Base-by-base conservation (phyloP, 208 protist species). In the Trypanosoma cruzi region DNA sequence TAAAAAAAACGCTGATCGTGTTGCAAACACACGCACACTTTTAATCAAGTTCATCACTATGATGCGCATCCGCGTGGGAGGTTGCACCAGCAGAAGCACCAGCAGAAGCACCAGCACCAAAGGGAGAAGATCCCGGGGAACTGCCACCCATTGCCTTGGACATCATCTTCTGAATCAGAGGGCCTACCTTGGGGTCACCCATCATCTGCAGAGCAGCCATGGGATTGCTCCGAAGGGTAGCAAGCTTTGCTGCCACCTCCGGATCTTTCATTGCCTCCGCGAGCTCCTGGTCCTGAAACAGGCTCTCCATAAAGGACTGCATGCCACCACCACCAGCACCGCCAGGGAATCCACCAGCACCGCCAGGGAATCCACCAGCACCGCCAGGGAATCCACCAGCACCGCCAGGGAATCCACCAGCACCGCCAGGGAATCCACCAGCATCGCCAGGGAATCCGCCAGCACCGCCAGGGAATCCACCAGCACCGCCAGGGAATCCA, bases 111-210 rank as follows among this genome's bases (percentile, higher is more conserved):
- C 34, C 37, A 48, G n/a, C 63, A 69, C 42, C 69, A 70, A n/a
- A n/a, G n/a, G n/a, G n/a, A n/a, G 42, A 72, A 37, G 14, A 52
- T 20, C n/a, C n/a, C n/a, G 80, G 71, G 16, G 64, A 48, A 8
- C 80, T 73, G 0, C 77, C 63, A 22, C 79, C 81, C 83, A 86
- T 88, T 84, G 89, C 85, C 59, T 83, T 86, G 29, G 77, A 63
- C 81, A 92, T 90, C 7, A 94, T 72, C 62, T 89, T 90, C 65
- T 89, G 77, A n/a, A 94, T 74, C 48, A 94, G 54, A 18, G 83
- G 85, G 22, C 83, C 85, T 20, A 90, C 70, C 69, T 94, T 92
- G 6, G 89, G 89, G 65, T 94, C 86, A 62, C 84, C 75, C 71
- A 88, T 81, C 72, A 90, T 76, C 48, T 76, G 48, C 84, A 92